A percentile compares a stretch with the other conserved stretches of the same genome.
These are phyloP conservation scores for Chalciporus chontae DNA, from an alignment of 768 basidiomycete species.

Conservation along the genomic window DNA sequence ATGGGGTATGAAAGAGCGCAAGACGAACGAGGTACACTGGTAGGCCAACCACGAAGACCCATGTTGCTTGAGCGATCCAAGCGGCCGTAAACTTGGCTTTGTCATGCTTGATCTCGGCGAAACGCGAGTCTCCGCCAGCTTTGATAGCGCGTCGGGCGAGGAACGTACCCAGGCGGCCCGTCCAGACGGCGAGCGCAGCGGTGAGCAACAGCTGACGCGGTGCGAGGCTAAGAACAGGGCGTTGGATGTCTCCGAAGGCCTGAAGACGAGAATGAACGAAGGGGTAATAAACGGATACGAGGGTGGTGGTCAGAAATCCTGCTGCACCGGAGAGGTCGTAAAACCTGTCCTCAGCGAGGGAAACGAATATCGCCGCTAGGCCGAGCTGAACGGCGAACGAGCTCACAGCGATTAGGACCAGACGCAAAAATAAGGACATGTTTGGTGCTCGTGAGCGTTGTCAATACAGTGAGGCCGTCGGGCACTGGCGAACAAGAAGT, in stretches of 20 bases:
- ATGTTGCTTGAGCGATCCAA: conserved; percentile 67
- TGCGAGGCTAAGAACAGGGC: conserved; percentile 38
- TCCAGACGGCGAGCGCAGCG: conserved; percentile 59
- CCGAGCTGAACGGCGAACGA: conserved; percentile 52
- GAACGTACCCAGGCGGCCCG: conserved; percentile 57
- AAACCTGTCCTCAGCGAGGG: conserved; percentile 59
- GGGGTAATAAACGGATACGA: conserved; percentile 59
- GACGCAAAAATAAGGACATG: conserved; percentile 41
- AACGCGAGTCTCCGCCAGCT: conserved; percentile 61
- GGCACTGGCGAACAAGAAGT: too few species aligned
- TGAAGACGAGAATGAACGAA: too few species aligned
- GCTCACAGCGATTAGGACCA: conserved; percentile 46
- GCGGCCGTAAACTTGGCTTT: conserved; percentile 48
- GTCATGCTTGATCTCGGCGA: conserved; percentile 53
- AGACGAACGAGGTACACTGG: conserved; percentile 55
- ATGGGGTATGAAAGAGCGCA: neutral
- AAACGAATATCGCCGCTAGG: conserved; percentile 59
- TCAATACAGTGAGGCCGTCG: too few species aligned
- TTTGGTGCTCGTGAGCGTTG: neutral
- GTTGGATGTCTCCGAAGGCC: conserved; percentile 32
- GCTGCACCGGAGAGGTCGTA: conserved; percentile 65
- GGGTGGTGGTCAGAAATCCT: conserved; percentile 62
- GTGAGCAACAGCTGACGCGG: conserved; percentile 59
- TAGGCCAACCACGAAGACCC: conserved; percentile 66
- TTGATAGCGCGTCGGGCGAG: conserved; percentile 49